A percentile compares a stretch with the other conserved stretches of the same genome.
Evolutionary conservation across 208 protist genomes (phyloP).

Genomic region (Leishmania amazonensis): DNA sequence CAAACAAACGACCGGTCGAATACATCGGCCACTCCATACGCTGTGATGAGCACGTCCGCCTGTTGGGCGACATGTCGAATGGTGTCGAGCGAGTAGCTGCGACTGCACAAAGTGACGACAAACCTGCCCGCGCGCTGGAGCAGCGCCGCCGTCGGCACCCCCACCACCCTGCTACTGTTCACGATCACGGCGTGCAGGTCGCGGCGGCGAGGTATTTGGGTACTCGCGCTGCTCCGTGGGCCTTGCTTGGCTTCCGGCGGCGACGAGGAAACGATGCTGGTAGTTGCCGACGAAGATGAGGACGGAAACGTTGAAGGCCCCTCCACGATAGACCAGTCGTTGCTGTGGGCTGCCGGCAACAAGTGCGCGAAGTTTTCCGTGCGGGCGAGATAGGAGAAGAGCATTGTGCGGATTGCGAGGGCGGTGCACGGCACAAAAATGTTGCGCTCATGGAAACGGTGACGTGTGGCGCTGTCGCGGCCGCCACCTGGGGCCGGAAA

Average conservation of each 20-base stretch:
- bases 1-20: slow-evolving; percentile 86
- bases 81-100: slow-evolving; percentile 71
- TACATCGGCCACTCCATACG: slow-evolving; percentile 87
- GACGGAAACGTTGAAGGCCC: background rate
- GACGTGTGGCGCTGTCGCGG: slow-evolving; percentile 27
- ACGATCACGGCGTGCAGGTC: slow-evolving; percentile 91
- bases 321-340: background rate
- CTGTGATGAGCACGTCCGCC: slow-evolving; percentile 94
- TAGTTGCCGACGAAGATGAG: background rate
- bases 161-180: slow-evolving; percentile 94
- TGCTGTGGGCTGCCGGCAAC: background rate
- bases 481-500: slow-evolving; percentile 19
- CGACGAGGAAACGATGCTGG: background rate
- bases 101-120: slow-evolving; percentile 93
- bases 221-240: background rate
- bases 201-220: background rate
- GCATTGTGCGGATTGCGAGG: slow-evolving; percentile 52
- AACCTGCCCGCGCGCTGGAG: slow-evolving; percentile 80
- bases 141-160: slow-evolving; percentile 91
- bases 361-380: slow-evolving; percentile 15
- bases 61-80: slow-evolving; percentile 38
- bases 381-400: slow-evolving; percentile 60
- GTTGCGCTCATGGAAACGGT: slow-evolving; percentile 46
- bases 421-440: slow-evolving; percentile 76
- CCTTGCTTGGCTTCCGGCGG: background rate